A percentile compares a stretch with the other conserved stretches of the same genome.
Conservation (phyloP, 2,329 filamentous ascomycete genomes). For the Whalleya microplaca region DNA sequence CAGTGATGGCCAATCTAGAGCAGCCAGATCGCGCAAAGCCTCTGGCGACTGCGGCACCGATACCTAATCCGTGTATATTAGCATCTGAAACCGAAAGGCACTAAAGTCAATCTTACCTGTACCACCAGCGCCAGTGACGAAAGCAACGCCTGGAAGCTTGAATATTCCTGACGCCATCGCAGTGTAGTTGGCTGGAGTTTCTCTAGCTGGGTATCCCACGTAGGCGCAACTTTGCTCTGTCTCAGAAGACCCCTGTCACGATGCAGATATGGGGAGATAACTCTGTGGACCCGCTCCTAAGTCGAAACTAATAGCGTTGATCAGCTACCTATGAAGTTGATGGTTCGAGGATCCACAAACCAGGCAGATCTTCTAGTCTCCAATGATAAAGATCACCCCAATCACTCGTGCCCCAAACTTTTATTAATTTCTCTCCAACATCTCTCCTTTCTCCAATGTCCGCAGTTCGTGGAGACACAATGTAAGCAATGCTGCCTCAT, state of each 20-base stretch:
- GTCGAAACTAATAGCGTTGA: no score
- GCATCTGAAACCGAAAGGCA: background rate
- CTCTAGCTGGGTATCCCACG: background rate
- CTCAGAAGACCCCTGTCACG: background rate
- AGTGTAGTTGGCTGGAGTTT: background rate
- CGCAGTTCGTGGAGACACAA: slow-evolving; percentile 46
- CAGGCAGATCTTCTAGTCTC: background rate
- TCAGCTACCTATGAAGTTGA: no score
- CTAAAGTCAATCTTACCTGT: slow-evolving; percentile 42
- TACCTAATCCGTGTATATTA: slow-evolving; percentile 44
- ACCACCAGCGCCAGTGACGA: slow-evolving; percentile 53
- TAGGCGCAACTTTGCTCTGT: background rate
- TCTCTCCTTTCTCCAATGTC: background rate
- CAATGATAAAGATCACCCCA: background rate
- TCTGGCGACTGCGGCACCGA: slow-evolving; percentile 56
- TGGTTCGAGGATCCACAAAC: no score
- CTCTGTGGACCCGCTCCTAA: background rate
- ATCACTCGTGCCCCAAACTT: background rate
- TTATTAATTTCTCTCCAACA: background rate
- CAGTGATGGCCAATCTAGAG: slow-evolving; percentile 56
- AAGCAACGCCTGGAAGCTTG: slow-evolving; percentile 48
- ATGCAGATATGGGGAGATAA: background rate
- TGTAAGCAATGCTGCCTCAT: slow-evolving; percentile 41
- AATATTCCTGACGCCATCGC: slow-evolving; percentile 25
- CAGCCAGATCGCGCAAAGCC: slow-evolving; percentile 56